Percentiles rank a stretch among this genome's conserved stretches.
Conservation (phyloP, 148 eudicot species). For the Agrostemma githago region DNA sequence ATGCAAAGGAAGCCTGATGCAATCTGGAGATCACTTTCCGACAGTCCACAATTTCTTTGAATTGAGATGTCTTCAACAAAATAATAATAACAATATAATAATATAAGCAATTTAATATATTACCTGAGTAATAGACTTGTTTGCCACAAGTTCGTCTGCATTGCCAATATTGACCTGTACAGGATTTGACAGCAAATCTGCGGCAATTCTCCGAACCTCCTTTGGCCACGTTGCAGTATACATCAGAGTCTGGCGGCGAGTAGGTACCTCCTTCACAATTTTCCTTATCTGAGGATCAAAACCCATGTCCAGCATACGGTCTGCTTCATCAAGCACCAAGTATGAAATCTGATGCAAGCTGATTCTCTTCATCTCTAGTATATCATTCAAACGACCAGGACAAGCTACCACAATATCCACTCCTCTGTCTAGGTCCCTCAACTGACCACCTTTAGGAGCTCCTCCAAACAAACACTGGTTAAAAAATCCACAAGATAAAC, state of each 20-base stretch:
- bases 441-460: constrained; percentile 94
- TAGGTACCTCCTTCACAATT: constrained; percentile 85
- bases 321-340: constrained; percentile 97
- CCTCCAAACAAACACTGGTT: constrained; percentile 94
- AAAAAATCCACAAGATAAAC: constrained; percentile 10
- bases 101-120: not conserved
- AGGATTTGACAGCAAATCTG: constrained; percentile 73
- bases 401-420: constrained; percentile 95
- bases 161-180: constrained; percentile 95
- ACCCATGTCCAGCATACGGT: constrained; percentile 99
- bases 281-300: constrained; percentile 97
- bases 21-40: not conserved
- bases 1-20: not conserved
- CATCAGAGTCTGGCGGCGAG: constrained; percentile 88
- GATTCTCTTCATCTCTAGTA: constrained; percentile 70
- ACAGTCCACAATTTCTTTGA: not conserved
- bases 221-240: constrained; percentile 99
- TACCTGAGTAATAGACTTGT: constrained; percentile 95
- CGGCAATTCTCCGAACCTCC: constrained; percentile 92
- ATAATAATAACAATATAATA: not conserved
- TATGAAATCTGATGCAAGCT: constrained; percentile 81
- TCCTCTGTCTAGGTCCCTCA: constrained; percentile 70
- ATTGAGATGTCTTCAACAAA: not conserved
- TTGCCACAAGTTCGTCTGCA: constrained; percentile 88
- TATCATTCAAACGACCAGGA: constrained; percentile 98